A percentile compares a stretch with the other conserved stretches of the same genome.
Conservation (phyloP, 2,329 filamentous ascomycete species). For the Penicillium vulpinum region DNA sequence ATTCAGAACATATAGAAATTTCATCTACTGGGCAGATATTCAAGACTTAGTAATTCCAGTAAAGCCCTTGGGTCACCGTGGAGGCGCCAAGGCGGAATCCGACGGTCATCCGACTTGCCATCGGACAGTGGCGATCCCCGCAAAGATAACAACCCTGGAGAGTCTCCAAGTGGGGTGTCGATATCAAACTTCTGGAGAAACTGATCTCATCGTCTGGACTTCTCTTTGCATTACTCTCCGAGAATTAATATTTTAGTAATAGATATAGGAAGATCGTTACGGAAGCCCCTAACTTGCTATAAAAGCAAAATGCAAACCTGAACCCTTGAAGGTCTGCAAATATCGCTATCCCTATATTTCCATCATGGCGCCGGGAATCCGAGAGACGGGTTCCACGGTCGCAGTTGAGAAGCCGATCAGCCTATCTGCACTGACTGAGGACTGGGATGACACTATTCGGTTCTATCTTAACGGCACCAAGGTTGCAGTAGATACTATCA, state of each 20-base stretch:
- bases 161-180: conserved; percentile 10
- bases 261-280: conserved; percentile 21
- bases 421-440: conserved; percentile 65
- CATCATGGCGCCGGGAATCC: conserved; percentile 60
- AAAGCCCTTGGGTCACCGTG: neutral
- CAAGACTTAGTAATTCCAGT: conserved; percentile 1
- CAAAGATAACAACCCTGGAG: conserved; percentile 17
- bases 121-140: conserved; percentile 45
- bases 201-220: conserved; percentile 11
- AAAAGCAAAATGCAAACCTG: conserved; percentile 11
- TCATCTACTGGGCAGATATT: neutral
- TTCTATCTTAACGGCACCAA: conserved; percentile 96
- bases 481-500: conserved; percentile 79
- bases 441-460: conserved; percentile 81
- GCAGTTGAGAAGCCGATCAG: conserved; percentile 46
- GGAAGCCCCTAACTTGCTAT: neutral
- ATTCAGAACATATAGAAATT: conserved; percentile 1
- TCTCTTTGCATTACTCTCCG: too few relatives aligned
- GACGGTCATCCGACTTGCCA: conserved; percentile 8
- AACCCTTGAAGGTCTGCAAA: neutral
- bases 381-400: conserved; percentile 49
- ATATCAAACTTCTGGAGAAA: conserved; percentile 11
- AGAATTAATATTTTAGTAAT: conserved; percentile 1
- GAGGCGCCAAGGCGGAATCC: conserved; percentile 1
- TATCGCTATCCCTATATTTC: neutral